These are phyloP conservation scores for Nannochloropsis granulata DNA, from an alignment of 108 stramenopile species.

Conservation along the genomic window DNA sequence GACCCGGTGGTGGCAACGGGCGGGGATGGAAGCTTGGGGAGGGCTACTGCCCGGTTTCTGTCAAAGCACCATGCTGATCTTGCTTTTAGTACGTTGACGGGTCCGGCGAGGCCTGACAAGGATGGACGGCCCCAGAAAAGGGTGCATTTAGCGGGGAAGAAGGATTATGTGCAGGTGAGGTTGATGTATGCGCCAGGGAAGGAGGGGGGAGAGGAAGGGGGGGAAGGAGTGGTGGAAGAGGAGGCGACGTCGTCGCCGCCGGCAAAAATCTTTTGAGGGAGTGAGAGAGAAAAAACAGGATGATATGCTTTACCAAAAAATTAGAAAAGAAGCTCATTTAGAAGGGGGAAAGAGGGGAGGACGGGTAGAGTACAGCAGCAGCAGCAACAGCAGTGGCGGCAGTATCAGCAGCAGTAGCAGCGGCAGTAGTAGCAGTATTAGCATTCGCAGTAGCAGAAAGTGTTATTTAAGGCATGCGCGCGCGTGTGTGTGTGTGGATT, in stretches of 20 bases:
- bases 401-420: too few species aligned
- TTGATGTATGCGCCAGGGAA: background rate
- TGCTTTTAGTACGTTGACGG: constrained; percentile 1
- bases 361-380: too few species aligned
- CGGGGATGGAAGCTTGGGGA: background rate
- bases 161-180: background rate
- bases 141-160: background rate
- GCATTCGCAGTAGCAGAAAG: too few species aligned
- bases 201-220: background rate
- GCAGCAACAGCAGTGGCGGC: too few species aligned
- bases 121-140: constrained; percentile 2
- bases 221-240: background rate
- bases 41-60: background rate
- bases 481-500: too few species aligned
- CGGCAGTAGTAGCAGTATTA: too few species aligned
- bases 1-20: background rate
- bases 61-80: constrained; percentile 2
- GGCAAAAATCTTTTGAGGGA: background rate
- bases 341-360: too few species aligned
- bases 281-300: too few species aligned
- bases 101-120: background rate
- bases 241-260: background rate
- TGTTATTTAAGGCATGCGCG: too few species aligned
- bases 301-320: too few species aligned
- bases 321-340: too few species aligned